Evolutionary conservation across 192 early-diverging fungal species (phyloP).

Genomic region (Geosiphon pyriformis): DNA sequence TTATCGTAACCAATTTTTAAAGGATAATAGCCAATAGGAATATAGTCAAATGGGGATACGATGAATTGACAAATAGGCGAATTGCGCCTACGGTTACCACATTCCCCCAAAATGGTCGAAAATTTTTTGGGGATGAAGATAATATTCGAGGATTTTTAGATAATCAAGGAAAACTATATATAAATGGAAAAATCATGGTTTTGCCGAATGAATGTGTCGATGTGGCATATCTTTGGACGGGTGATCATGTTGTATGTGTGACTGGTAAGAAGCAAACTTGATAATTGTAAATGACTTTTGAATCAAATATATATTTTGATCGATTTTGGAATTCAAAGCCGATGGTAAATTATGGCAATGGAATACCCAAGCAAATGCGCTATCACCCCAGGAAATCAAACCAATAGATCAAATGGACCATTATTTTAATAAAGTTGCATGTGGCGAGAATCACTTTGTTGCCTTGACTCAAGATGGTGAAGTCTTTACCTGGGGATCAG

Average conservation of each 20-base stretch:
- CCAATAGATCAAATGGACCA: neutral
- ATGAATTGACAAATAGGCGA: neutral
- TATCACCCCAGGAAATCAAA: neutral
- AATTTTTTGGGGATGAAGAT: conserved; percentile 12
- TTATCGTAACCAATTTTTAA: neutral
- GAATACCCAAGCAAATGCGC: neutral
- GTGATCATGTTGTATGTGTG: neutral
- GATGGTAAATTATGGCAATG: conserved; percentile 9
- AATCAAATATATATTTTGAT: neutral
- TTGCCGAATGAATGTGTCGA: conserved; percentile 1
- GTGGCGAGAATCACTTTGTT: conserved; percentile 34
- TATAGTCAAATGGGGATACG: neutral
- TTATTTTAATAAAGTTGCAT: conserved; percentile 13
- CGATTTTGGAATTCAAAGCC: neutral
- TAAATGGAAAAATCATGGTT: neutral
- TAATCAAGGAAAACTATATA: conserved; percentile 7
- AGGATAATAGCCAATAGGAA: neutral
- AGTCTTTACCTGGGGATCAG: conserved; percentile 37
- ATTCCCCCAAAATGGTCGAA: neutral
- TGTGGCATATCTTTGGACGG: conserved; percentile 10
- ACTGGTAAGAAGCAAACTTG: neutral
- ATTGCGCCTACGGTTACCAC: neutral
- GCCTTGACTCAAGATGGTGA: conserved; percentile 24
- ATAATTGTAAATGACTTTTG: neutral
- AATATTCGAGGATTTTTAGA: conserved; percentile 10